These are phyloP conservation scores for Diaporthe australafricana DNA, from an alignment of 2,329 filamentous ascomycete genomes.

Conservation along the genomic window DNA sequence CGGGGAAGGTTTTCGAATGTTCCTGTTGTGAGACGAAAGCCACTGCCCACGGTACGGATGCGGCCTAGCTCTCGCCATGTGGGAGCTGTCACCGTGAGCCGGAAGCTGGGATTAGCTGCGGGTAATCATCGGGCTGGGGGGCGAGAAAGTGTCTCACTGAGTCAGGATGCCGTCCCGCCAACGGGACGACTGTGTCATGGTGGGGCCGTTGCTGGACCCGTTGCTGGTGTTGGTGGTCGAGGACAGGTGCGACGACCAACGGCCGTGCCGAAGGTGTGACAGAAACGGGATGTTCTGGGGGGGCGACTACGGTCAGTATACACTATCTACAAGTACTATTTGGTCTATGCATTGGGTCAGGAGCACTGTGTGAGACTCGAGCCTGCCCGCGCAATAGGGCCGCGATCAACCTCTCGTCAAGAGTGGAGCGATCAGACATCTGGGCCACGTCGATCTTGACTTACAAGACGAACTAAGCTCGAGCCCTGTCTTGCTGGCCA, in stretches of 20 bases:
- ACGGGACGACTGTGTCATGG: conserved; percentile 16
- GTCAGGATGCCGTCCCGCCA: conserved; percentile 2
- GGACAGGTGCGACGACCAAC: neutral
- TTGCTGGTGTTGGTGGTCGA: neutral
- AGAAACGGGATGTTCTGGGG: neutral
- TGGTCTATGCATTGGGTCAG: neutral
- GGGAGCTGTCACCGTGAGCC: neutral
- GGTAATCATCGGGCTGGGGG: conserved; percentile 1
- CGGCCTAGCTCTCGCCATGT: neutral
- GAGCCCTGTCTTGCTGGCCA: neutral
- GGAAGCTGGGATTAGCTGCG: neutral
- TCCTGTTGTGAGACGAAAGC: neutral
- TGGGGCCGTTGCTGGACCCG: neutral
- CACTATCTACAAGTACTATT: neutral
- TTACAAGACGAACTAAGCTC: conserved; percentile 20
- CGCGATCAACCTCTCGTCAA: neutral
- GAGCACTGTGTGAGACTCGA: neutral
- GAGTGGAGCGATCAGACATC: neutral
- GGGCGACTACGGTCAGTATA: neutral
- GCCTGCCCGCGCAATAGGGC: no score
- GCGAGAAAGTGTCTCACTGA: neutral
- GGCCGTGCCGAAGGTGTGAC: conserved; percentile 17
- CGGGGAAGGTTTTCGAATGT: neutral
- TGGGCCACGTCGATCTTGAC: conserved; percentile 18
- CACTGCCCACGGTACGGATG: neutral